Conservation (phyloP, 148 eudicot species). For the Heliosperma pusillum region DNA sequence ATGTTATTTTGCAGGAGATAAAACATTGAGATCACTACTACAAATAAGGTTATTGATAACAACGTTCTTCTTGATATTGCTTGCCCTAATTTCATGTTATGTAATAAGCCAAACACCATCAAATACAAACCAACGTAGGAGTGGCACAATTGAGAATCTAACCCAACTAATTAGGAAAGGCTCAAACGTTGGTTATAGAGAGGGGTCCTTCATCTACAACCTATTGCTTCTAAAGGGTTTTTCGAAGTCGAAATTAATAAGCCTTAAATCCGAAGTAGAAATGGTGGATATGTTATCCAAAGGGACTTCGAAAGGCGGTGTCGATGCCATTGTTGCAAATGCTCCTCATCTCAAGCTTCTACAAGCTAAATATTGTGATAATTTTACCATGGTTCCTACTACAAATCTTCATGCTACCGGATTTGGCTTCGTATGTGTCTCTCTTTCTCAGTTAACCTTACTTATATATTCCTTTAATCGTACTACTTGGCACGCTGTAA, state of each 20-base stretch:
- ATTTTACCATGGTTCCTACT: neutral
- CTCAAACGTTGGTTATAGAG: slow-evolving; percentile 9
- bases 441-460: neutral
- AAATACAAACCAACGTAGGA: neutral
- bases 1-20: slow-evolving; percentile 8
- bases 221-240: neutral
- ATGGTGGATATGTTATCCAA: slow-evolving; percentile 2
- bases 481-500: no score
- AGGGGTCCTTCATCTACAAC: neutral
- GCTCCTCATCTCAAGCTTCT: slow-evolving; percentile 13
- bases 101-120: slow-evolving; percentile 4
- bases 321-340: slow-evolving; percentile 13
- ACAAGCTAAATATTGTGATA: neutral
- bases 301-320: slow-evolving; percentile 16
- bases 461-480: neutral
- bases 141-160: neutral
- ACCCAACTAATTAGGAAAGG: neutral
- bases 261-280: neutral
- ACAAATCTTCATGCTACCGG: slow-evolving; percentile 15
- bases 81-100: neutral
- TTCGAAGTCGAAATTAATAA: neutral
- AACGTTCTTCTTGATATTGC: neutral
- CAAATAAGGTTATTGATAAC: slow-evolving; percentile 7
- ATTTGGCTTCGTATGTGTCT: slow-evolving; percentile 16
- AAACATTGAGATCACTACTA: neutral